Conservation (phyloP, 495 filamentous ascomycete genomes). For the Penicillium taxi region DNA sequence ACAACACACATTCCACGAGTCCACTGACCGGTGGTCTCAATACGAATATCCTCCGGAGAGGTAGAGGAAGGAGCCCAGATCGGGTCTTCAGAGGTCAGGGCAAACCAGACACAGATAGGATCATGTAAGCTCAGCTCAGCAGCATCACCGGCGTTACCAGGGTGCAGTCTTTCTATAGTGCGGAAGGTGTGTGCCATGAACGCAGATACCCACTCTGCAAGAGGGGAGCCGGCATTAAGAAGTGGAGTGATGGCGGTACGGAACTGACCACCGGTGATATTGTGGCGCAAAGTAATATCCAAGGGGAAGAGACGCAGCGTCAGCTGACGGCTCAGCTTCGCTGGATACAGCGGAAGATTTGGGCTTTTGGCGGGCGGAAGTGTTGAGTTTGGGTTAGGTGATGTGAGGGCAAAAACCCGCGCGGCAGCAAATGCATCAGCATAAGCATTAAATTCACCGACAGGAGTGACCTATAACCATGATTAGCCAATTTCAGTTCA, state of each 20-base stretch:
- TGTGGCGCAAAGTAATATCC: conserved; percentile 76
- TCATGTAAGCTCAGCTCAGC: conserved; percentile 74
- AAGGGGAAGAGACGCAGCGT: conserved; percentile 78
- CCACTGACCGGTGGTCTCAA: conserved; percentile 90
- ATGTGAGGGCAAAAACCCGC: conserved; percentile 82
- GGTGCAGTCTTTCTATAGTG: conserved; percentile 57
- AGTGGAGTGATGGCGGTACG: conserved; percentile 44
- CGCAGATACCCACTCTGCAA: conserved; percentile 72
- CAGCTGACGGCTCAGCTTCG: conserved; percentile 53
- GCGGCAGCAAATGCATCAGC: conserved; percentile 81
- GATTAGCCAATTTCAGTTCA: conserved; percentile 4
- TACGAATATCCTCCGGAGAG: conserved; percentile 61
- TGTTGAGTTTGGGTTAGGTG: conserved; percentile 57
- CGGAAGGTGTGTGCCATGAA: conserved; percentile 71
- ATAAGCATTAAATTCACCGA: conserved; percentile 77
- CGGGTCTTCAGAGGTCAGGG: conserved; percentile 47
- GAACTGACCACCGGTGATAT: conserved; percentile 55
- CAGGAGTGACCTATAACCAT: conserved; percentile 55
- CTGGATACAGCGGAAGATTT: conserved; percentile 57
- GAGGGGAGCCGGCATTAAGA: conserved; percentile 53
- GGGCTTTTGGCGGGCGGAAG: conserved; percentile 52
- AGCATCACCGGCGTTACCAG: conserved; percentile 43
- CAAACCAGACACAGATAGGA: conserved; percentile 82
- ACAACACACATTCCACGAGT: conserved; percentile 83
- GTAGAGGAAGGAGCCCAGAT: conserved; percentile 35